Base-by-base conservation (phyloP, 2,329 filamentous ascomycete species). In the Remersonia thermophila region DNA sequence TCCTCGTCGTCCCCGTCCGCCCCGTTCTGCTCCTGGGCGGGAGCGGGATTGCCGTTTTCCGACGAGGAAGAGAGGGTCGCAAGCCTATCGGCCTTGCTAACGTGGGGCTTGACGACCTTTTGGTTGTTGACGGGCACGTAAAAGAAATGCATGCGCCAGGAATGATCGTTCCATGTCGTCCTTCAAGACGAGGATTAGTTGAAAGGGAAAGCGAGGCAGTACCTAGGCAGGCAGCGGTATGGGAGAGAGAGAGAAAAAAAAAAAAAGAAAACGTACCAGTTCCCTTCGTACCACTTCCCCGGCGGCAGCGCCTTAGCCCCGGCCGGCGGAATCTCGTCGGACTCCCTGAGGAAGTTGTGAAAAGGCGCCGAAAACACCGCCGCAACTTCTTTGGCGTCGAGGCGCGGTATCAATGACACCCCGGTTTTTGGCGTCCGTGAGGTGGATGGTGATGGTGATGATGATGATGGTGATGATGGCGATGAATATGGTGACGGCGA, bases 311-410 rank as follows among this genome's bases (percentile, higher is more conserved):
- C 55, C 34, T 42, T 54, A 35, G 43, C 49, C 47, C 51, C 63
- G 46, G 42, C 15, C 0, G 26, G n/a, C 26, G 27, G 28, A 25
- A 57, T 42, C 45, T 57, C 33, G 45, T 53, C 30, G 36, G 50
- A n/a, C n/a, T n/a, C 49, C 3, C 63, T 66, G 36, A 96, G 62
- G 55, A 96, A 95, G 55, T 86, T 83, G 55, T 80, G 75, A 49
- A 96, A 85, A 0, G 84, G 82, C 4, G 83, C 87, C 4, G 83
- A 89, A 61, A 96, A 96, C 25, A 96, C 85, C 30, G 86, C 87
- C 2, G 86, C 87, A 2, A 96, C 89, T 59, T 96, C 89, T 46
- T 83, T 80, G 2, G 86, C 83, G 59, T 95, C 84, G 9, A 95
- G 68, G 27, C 76, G 71, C 0, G 89, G 87, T 41, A 84, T 84